Conservation (phyloP, 495 filamentous ascomycete species). For the Immersiella caudata region DNA sequence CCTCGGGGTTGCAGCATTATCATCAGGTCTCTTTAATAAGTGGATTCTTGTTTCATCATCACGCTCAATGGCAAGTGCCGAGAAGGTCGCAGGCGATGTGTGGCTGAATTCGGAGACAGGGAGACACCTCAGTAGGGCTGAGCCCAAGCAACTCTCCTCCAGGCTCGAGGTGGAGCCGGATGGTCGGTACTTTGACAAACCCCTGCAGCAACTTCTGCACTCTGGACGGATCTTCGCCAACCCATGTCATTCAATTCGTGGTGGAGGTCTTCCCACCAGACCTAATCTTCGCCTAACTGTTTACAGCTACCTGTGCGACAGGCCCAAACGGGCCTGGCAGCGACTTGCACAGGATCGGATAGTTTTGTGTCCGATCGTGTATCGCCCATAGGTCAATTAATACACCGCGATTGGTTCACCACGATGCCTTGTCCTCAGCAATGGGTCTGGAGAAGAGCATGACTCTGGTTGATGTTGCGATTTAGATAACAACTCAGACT, state of each 20-base stretch:
- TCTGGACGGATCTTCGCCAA: background rate
- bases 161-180: no score
- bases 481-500: no score
- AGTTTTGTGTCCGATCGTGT: background rate
- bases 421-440: background rate
- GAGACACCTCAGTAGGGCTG: background rate
- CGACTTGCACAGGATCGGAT: background rate
- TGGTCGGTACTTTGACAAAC: background rate
- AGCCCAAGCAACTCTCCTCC: background rate
- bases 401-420: background rate
- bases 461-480: background rate
- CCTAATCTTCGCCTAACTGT: background rate
- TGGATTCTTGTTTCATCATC: background rate
- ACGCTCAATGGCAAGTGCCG: background rate
- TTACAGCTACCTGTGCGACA: constrained; percentile 1
- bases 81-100: background rate
- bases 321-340: background rate
- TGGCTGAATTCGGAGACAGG: background rate
- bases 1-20: background rate
- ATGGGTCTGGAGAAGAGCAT: background rate
- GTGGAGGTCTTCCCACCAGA: background rate
- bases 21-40: background rate
- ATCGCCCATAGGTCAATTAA: background rate
- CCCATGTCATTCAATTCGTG: background rate
- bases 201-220: background rate